Conservation (phyloP, 2,329 filamentous ascomycete species). For the Ceratocystis colombiana region DNA sequence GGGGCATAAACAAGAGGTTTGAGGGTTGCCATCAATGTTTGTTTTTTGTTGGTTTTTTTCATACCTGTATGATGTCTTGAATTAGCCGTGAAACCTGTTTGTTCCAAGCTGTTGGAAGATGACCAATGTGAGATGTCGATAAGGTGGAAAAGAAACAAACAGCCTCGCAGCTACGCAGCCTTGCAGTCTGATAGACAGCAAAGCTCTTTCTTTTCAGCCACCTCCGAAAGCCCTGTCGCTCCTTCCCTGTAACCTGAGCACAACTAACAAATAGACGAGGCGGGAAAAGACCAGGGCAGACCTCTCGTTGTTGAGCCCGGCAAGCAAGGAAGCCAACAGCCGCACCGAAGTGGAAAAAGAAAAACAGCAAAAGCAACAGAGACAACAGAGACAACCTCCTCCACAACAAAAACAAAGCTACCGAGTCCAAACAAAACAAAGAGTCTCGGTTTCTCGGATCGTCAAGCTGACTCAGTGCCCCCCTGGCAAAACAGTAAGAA, state of each 20-base stretch:
- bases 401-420: neutral
- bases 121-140: neutral
- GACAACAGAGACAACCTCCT: slow-evolving; percentile 18
- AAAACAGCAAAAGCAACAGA: too few species aligned
- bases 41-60: neutral
- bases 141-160: neutral
- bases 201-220: neutral
- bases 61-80: neutral
- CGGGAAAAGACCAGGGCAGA: slow-evolving; percentile 5
- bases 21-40: neutral
- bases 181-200: neutral
- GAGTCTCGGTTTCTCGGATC: too few species aligned
- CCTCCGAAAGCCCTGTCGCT: neutral
- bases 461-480: neutral
- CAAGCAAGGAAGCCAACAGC: slow-evolving; percentile 10
- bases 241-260: neutral
- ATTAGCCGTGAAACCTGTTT: too few species aligned
- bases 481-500: neutral
- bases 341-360: slow-evolving; percentile 14
- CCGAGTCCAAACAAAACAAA: neutral
- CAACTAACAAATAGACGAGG: slow-evolving; percentile 7
- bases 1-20: slow-evolving; percentile 3
- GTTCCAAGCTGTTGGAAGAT: too few species aligned
- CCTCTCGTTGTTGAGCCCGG: slow-evolving; percentile 3
- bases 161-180: neutral